These are phyloP conservation scores for Porphyridium purpureum DNA, from an alignment of 23 red algal species.

Conservation along the genomic window DNA sequence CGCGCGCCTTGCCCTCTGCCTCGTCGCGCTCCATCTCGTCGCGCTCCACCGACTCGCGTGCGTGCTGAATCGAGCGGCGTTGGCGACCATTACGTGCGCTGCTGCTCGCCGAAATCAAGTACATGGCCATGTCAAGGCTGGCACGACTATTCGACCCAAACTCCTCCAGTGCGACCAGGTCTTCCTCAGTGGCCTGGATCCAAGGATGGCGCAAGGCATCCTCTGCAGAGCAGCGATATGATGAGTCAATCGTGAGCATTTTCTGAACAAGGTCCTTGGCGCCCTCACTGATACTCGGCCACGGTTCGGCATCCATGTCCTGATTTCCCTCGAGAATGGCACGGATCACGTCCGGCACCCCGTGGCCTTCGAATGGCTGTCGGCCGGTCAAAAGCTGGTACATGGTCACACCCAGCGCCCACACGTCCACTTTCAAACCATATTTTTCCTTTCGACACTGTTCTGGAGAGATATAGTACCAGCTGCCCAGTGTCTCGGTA, in stretches of 20 bases:
- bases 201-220: constrained; percentile 46
- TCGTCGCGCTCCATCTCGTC: no score
- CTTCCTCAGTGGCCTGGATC: constrained; percentile 14
- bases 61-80: no score
- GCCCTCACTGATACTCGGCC: constrained; percentile 18
- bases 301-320: constrained; percentile 25
- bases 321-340: constrained; percentile 43
- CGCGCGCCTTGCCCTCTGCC: no score
- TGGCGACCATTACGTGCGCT: no score
- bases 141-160: no score
- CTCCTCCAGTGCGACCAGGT: no score
- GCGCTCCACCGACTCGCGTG: no score
- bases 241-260: constrained; percentile 45
- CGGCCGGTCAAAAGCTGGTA: constrained; percentile 62
- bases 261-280: constrained; percentile 21
- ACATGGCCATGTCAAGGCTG: no score
- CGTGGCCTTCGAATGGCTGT: constrained; percentile 60
- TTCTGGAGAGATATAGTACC: no score
- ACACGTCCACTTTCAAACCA: constrained; percentile 82
- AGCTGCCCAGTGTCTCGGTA: no score
- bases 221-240: constrained; percentile 18
- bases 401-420: constrained; percentile 76
- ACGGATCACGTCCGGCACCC: constrained; percentile 48
- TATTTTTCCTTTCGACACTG: no score
- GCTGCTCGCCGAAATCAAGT: no score